Conservation (phyloP, 1,139 yeast genomes). For the Candida tunisiensis region DNA sequence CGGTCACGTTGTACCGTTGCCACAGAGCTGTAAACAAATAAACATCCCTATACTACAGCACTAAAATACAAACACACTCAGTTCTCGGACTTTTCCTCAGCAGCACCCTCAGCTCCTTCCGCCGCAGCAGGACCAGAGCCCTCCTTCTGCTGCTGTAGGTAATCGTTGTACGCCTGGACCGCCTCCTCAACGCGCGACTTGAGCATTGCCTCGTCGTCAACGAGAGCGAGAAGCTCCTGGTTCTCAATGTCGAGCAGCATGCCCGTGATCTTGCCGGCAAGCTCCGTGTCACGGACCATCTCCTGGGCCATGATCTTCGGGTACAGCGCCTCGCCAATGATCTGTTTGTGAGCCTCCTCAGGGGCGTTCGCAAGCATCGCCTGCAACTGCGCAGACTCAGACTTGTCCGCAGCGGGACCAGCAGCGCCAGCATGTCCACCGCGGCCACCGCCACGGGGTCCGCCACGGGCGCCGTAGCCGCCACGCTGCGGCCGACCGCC, state of each 20-base stretch:
- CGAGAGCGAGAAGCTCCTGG: conserved; percentile 75
- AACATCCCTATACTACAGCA: neutral
- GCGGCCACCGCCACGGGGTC: conserved; percentile 8
- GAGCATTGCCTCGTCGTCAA: conserved; percentile 73
- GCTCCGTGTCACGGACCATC: conserved; percentile 69
- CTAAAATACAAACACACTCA: neutral
- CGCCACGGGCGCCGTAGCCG: conserved; percentile 15
- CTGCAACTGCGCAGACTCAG: conserved; percentile 13
- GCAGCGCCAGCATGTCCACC: conserved; percentile 8
- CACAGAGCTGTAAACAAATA: neutral
- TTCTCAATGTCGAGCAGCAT: conserved; percentile 96
- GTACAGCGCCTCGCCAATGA: conserved; percentile 95
- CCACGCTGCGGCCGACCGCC: conserved; percentile 15
- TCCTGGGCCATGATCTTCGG: conserved; percentile 87
- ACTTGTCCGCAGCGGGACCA: conserved; percentile 8
- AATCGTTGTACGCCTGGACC: conserved; percentile 44
- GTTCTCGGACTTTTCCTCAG: neutral
- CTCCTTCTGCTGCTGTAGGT: conserved; percentile 14
- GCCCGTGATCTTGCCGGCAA: conserved; percentile 98
- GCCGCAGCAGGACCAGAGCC: too few relatives aligned
- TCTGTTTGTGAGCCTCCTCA: conserved; percentile 87
- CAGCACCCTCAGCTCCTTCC: neutral
- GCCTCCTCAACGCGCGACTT: conserved; percentile 93
- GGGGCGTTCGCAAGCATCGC: conserved; percentile 20
- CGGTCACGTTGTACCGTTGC: too few relatives aligned